Percentiles rank a stretch among this genome's conserved stretches.
These are phyloP conservation scores for Crithidia mellificae DNA, from an alignment of 208 protist genomes.

Conservation along the genomic window DNA sequence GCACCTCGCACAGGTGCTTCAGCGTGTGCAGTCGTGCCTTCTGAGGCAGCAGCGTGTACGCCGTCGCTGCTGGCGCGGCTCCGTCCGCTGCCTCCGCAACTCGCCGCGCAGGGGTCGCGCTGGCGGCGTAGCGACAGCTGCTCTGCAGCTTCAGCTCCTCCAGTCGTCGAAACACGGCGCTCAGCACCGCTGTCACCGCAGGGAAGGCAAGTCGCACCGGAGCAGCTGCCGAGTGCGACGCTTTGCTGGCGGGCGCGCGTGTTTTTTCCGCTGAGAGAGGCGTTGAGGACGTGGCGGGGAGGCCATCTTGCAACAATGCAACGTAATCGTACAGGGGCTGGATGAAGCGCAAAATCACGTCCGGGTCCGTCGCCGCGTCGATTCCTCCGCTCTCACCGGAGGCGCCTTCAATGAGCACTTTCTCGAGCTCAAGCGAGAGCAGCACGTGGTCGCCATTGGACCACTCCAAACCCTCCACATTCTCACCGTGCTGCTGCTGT, in stretches of 20 bases:
- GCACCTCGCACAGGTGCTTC: conserved; percentile 60
- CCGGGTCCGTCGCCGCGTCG: not conserved
- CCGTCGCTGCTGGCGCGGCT: not conserved
- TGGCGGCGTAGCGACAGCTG: conserved; percentile 31
- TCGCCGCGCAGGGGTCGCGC: conserved; percentile 1
- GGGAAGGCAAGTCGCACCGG: conserved; percentile 50
- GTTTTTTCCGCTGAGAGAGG: not conserved
- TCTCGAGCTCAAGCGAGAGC: conserved; percentile 11
- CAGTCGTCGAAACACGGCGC: conserved; percentile 35
- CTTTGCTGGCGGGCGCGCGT: not conserved
- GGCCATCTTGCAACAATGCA: conserved; percentile 17
- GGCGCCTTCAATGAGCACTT: not conserved
- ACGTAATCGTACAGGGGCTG: conserved; percentile 49
- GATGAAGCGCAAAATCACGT: conserved; percentile 38
- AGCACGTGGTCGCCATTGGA: not conserved
- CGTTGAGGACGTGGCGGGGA: not conserved
- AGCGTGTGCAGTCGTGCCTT: conserved; percentile 80
- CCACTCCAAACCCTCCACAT: not conserved
- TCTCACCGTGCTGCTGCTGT: not conserved
- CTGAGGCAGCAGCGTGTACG: conserved; percentile 66
- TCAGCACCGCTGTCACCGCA: conserved; percentile 43
- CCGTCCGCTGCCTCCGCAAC: not conserved
- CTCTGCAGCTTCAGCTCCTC: conserved; percentile 50
- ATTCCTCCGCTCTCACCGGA: not conserved
- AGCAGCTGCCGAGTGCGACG: not conserved